Conservation (phyloP, 257 asterid species). For the Paraleonurus japonicus region DNA sequence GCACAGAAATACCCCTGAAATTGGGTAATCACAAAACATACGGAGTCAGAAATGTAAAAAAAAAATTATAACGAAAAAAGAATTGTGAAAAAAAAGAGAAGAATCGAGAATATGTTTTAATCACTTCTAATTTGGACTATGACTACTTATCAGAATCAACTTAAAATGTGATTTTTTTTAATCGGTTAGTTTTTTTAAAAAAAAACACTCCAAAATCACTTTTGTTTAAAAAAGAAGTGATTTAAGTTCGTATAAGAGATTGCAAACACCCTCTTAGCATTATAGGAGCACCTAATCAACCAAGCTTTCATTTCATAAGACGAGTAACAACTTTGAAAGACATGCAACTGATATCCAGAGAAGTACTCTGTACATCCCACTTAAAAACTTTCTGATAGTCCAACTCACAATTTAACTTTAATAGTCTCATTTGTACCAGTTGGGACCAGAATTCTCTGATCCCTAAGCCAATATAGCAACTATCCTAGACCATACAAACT, state of each 20-base stretch:
- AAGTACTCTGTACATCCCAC: background rate
- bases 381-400: background rate
- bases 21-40: background rate
- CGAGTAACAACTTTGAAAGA: background rate
- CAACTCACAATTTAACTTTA: background rate
- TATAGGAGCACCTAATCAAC: background rate
- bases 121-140: background rate
- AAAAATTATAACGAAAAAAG: too few relatives aligned
- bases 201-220: background rate
- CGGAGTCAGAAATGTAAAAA: background rate
- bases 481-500: background rate
- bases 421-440: background rate
- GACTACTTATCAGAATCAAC: too few relatives aligned
- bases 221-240: too few relatives aligned
- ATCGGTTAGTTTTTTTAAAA: too few relatives aligned
- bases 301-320: background rate
- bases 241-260: background rate
- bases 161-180: too few relatives aligned
- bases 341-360: background rate
- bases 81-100: background rate
- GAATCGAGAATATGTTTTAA: too few relatives aligned
- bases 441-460: background rate
- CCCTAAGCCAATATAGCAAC: background rate
- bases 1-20: background rate
- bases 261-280: background rate